Evolutionary conservation across 148 eudicot species (phyloP).

Genomic region (Silene uniflora): DNA sequence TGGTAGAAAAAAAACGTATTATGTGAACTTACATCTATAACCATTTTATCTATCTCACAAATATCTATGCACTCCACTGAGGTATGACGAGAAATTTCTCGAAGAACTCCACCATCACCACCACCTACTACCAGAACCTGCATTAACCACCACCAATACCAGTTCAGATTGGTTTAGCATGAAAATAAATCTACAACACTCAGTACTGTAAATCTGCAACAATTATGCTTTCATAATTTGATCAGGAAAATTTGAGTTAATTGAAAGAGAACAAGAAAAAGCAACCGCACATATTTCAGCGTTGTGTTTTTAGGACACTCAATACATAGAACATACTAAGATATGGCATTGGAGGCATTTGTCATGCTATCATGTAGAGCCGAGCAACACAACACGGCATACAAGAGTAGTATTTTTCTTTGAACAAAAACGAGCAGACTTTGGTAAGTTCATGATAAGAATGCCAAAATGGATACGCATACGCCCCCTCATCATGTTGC

Average conservation of each 20-base stretch:
- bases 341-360: background rate
- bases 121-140: slow-evolving; percentile 99
- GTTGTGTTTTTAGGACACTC: too few relatives aligned
- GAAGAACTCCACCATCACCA: slow-evolving; percentile 98
- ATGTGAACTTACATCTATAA: slow-evolving; percentile 70
- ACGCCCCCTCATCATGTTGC: background rate
- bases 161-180: background rate
- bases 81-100: slow-evolving; percentile 85
- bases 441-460: background rate
- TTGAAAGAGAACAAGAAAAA: too few relatives aligned
- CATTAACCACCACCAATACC: slow-evolving; percentile 19
- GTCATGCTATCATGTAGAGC: background rate
- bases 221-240: background rate
- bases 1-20: background rate
- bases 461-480: background rate
- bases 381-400: background rate
- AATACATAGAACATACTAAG: background rate
- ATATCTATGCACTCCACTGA: slow-evolving; percentile 91
- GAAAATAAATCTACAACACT: background rate
- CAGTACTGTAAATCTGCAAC: background rate
- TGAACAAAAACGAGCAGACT: background rate
- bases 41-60: slow-evolving; percentile 96
- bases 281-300: too few relatives aligned
- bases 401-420: background rate
- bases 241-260: background rate